These are phyloP conservation scores for Moesziomyces parantarcticus DNA, from an alignment of 1,284 basidiomycete species.

Conservation along the genomic window DNA sequence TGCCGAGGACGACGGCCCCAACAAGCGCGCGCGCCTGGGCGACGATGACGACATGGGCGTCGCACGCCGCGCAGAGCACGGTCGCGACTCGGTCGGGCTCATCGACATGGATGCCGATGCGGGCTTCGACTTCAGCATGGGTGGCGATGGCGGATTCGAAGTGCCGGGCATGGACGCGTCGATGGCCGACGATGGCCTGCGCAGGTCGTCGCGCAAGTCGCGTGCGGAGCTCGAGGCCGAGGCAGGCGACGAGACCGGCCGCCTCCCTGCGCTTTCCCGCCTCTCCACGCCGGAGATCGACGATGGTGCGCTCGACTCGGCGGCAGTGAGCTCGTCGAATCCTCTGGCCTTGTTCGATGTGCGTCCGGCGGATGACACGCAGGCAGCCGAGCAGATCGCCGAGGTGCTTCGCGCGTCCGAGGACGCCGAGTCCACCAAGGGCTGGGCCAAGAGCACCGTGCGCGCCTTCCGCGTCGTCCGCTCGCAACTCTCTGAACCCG, in stretches of 20 bases:
- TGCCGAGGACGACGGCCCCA: constrained; percentile 61
- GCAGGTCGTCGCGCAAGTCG: constrained; percentile 42
- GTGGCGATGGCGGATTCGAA: constrained; percentile 16
- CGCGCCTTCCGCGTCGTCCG: constrained; percentile 87
- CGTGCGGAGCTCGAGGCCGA: constrained; percentile 32
- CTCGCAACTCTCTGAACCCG: constrained; percentile 73
- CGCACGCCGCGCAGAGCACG: constrained; percentile 29
- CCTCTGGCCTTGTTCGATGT: constrained; percentile 85
- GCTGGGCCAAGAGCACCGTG: constrained; percentile 86
- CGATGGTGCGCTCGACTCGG: constrained; percentile 72
- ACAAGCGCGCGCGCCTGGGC: constrained; percentile 61
- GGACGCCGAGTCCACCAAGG: constrained; percentile 72
- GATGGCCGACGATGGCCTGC: constrained; percentile 40
- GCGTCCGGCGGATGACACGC: constrained; percentile 69
- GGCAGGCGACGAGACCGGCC: constrained; percentile 32
- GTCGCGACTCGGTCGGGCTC: constrained; percentile 40
- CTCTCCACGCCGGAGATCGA: constrained; percentile 72
- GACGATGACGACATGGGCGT: constrained; percentile 38
- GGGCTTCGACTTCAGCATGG: constrained; percentile 15
- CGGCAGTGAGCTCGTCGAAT: constrained; percentile 77
- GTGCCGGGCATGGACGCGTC: constrained; percentile 30
- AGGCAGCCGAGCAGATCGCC: constrained; percentile 68
- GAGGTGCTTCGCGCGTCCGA: constrained; percentile 69
- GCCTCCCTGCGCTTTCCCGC: constrained; percentile 52
- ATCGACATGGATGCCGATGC: constrained; percentile 39